These are phyloP conservation scores for Dothistroma pini DNA, from an alignment of 2,329 filamentous ascomycete genomes.

Conservation along the genomic window DNA sequence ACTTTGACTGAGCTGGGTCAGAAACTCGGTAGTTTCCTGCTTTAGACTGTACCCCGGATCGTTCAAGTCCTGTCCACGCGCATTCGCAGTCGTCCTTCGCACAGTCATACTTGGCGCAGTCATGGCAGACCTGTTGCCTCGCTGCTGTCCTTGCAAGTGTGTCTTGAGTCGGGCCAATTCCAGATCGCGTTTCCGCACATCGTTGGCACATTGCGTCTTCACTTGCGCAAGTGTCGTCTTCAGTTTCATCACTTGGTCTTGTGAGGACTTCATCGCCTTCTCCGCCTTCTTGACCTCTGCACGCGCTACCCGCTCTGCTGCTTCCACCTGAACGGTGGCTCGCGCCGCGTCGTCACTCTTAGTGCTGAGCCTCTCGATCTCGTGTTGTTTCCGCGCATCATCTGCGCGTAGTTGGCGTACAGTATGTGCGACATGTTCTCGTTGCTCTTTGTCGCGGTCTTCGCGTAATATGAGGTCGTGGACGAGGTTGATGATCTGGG, in stretches of 20 bases:
- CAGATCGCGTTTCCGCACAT: constrained; percentile 83
- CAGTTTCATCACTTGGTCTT: constrained; percentile 76
- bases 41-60: constrained; percentile 66
- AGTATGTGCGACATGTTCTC: constrained; percentile 75
- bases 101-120: constrained; percentile 50
- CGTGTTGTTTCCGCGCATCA: constrained; percentile 61
- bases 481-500: constrained; percentile 83
- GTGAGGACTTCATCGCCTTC: constrained; percentile 66
- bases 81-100: constrained; percentile 42
- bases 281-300: constrained; percentile 81
- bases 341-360: constrained; percentile 56
- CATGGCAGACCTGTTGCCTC: constrained; percentile 45
- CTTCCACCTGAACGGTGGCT: constrained; percentile 70
- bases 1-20: constrained; percentile 77
- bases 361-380: constrained; percentile 21
- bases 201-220: constrained; percentile 80
- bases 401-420: constrained; percentile 74
- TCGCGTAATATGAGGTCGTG: constrained; percentile 88
- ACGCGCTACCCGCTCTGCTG: constrained; percentile 67
- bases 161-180: constrained; percentile 87
- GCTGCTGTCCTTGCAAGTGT: constrained; percentile 66
- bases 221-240: constrained; percentile 79
- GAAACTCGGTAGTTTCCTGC: constrained; percentile 84
- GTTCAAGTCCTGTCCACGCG: constrained; percentile 49
- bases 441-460: constrained; percentile 89